A percentile compares a stretch with the other conserved stretches of the same genome.
These are phyloP conservation scores for Eruca vesicaria DNA, from an alignment of 441 rosid genomes.

Conservation along the genomic window DNA sequence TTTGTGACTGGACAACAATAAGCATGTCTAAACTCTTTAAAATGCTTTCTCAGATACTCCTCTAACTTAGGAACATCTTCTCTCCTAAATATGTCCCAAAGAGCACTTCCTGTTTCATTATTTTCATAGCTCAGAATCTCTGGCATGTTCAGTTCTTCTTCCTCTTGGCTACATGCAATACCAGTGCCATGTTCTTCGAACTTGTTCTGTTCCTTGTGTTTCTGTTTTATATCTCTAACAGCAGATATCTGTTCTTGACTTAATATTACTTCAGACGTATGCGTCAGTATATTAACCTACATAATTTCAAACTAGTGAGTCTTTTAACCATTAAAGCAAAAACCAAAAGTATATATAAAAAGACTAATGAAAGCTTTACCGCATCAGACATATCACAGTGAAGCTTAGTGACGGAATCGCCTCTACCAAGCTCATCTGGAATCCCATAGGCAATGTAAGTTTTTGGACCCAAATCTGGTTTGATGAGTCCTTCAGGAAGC, in stretches of 20 bases:
- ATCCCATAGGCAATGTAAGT: conserved; percentile 82
- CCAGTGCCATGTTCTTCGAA: conserved; percentile 38
- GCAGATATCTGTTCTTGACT: conserved; percentile 51
- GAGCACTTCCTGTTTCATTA: conserved; percentile 48
- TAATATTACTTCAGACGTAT: conserved; percentile 51
- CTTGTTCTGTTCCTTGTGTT: conserved; percentile 61
- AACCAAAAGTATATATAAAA: background rate
- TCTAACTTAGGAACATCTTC: conserved; percentile 74
- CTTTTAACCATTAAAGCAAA: background rate
- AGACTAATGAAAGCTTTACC: conserved; percentile 35
- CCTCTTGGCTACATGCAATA: background rate
- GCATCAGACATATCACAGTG: conserved; percentile 93
- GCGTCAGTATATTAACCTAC: conserved; percentile 81
- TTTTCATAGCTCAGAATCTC: conserved; percentile 2
- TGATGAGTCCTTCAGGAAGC: conserved; percentile 55
- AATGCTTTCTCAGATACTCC: conserved; percentile 64
- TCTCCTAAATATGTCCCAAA: conserved; percentile 92
- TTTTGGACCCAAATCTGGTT: conserved; percentile 92
- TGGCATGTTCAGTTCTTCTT: conserved; percentile 18
- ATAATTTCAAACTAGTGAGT: conserved; percentile 5
- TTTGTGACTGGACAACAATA: conserved; percentile 56
- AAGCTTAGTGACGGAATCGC: conserved; percentile 93
- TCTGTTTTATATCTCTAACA: conserved; percentile 46
- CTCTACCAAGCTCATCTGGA: conserved; percentile 74
- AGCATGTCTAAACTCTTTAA: conserved; percentile 68